These are phyloP conservation scores for Aspergillus sp. DNA, from an alignment of 2,329 filamentous ascomycete species.

Conservation along the genomic window DNA sequence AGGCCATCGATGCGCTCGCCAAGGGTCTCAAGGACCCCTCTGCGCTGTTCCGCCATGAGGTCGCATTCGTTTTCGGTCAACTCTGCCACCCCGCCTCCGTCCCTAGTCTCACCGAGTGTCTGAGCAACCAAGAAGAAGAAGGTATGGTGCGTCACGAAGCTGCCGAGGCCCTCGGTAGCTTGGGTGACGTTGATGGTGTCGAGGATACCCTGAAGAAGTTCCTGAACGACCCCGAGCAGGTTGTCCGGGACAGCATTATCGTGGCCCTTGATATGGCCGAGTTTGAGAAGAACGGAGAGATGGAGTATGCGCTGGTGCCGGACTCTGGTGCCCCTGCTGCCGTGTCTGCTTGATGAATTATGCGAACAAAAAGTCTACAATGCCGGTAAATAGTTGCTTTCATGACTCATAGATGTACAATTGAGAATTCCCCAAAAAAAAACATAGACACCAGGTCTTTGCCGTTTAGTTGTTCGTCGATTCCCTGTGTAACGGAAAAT, in stretches of 20 bases:
- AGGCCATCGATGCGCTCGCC: slow-evolving; percentile 83
- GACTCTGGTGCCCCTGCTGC: slow-evolving; percentile 44
- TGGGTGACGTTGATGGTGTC: slow-evolving; percentile 91
- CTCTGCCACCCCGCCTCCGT: slow-evolving; percentile 96
- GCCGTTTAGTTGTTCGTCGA: slow-evolving; percentile 37
- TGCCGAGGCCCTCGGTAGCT: slow-evolving; percentile 89
- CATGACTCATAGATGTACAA: slow-evolving; percentile 29
- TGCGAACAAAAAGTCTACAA: slow-evolving; percentile 15
- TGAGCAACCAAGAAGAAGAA: slow-evolving; percentile 77
- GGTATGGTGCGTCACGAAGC: slow-evolving; percentile 99
- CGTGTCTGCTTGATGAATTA: slow-evolving; percentile 30
- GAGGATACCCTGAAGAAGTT: slow-evolving; percentile 82
- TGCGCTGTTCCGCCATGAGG: slow-evolving; percentile 93
- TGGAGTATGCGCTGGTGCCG: slow-evolving; percentile 90
- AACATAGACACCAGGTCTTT: slow-evolving; percentile 16
- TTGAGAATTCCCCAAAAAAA: slow-evolving; percentile 19
- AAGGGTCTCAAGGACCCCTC: slow-evolving; percentile 82
- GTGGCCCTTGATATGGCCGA: slow-evolving; percentile 98
- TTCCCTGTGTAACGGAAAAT: slow-evolving; percentile 33
- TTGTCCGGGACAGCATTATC: slow-evolving; percentile 91
- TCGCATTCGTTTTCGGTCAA: slow-evolving; percentile 97
- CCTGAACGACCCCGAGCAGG: slow-evolving; percentile 84
- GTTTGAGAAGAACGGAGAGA: slow-evolving; percentile 84
- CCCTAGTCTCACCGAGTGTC: slow-evolving; percentile 75
- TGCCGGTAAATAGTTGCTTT: slow-evolving; percentile 18